Conservation (phyloP, 2,329 filamentous ascomycete genomes). For the Alternaria dauci region DNA sequence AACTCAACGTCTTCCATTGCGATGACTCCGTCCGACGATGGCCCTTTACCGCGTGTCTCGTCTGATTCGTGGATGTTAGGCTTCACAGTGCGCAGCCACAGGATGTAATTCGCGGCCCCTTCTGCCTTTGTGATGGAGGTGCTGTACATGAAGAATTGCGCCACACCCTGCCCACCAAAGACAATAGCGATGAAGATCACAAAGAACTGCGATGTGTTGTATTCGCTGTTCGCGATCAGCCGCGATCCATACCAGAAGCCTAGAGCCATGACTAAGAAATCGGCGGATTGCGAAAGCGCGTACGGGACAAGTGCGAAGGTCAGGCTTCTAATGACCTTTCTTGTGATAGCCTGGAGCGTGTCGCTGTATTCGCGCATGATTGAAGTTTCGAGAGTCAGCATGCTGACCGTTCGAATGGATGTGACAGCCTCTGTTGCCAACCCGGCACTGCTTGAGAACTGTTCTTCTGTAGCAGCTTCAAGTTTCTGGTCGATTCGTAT, state of each 20-base stretch:
- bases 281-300: constrained; percentile 77
- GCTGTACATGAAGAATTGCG: constrained; percentile 12
- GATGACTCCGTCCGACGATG: neutral
- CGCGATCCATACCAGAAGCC: constrained; percentile 74
- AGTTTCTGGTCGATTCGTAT: constrained; percentile 76
- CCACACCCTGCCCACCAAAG: constrained; percentile 45
- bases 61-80: constrained; percentile 43
- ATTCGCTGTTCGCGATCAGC: constrained; percentile 52
- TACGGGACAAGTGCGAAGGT: constrained; percentile 12
- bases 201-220: constrained; percentile 79
- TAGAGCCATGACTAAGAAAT: constrained; percentile 79
- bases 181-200: constrained; percentile 1
- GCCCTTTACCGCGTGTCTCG: neutral
- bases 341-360: constrained; percentile 1
- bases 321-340: neutral
- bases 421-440: constrained; percentile 2
- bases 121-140: constrained; percentile 87
- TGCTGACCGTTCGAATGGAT: constrained; percentile 5
- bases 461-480: constrained; percentile 51
- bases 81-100: constrained; percentile 50
- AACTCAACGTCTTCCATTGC: constrained; percentile 14
- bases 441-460: neutral
- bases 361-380: constrained; percentile 4
- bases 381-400: constrained; percentile 2
- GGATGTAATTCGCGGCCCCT: constrained; percentile 70